These are phyloP conservation scores for Trametes cingulata DNA, from an alignment of 768 basidiomycete species.

Conservation along the genomic window DNA sequence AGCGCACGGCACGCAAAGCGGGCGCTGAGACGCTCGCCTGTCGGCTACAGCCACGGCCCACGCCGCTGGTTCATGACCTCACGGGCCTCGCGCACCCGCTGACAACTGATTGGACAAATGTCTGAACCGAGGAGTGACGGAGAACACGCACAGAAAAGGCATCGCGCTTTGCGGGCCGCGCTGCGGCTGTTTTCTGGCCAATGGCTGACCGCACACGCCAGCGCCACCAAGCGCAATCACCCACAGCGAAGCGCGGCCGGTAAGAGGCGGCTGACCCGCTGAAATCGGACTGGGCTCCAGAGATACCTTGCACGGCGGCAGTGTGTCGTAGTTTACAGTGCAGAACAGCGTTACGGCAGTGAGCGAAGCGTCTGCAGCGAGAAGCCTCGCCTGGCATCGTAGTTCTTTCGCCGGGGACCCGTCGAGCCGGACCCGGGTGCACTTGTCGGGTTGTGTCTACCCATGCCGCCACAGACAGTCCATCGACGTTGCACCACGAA, in stretches of 20 bases:
- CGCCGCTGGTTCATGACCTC: neutral
- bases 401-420: neutral
- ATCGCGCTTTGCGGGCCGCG: neutral
- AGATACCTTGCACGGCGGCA: neutral
- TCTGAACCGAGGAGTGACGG: slow-evolving; percentile 11
- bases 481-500: neutral
- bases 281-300: neutral
- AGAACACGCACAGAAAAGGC: slow-evolving; percentile 5
- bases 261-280: neutral
- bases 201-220: slow-evolving; percentile 8
- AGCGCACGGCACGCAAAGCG: neutral
- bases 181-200: slow-evolving; percentile 1
- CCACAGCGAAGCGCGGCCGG: neutral
- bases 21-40: neutral
- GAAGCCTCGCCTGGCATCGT: neutral
- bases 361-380: neutral
- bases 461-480: neutral
- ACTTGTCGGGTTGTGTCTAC: neutral
- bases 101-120: neutral
- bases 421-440: neutral
- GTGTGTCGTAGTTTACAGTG: neutral
- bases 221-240: slow-evolving; percentile 11
- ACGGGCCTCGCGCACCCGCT: slow-evolving; percentile 1
- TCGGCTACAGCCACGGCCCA: neutral
- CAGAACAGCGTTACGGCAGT: neutral